These are phyloP conservation scores for Salix dunnii DNA, from an alignment of 345 rosid genomes.

Conservation along the genomic window DNA sequence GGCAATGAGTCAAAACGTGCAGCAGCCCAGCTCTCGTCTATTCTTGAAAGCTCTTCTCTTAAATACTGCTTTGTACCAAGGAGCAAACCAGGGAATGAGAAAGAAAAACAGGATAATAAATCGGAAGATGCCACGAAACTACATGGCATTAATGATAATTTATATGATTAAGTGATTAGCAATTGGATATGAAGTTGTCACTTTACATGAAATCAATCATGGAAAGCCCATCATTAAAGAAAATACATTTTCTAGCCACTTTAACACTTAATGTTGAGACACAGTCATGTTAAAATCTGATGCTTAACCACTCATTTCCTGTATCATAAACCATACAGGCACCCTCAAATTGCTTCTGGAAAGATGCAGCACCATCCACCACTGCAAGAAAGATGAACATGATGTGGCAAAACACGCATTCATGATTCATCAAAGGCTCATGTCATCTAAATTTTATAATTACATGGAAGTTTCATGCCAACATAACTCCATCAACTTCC, in stretches of 20 bases:
- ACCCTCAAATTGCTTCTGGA: neutral
- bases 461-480: neutral
- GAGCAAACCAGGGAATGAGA: conserved; percentile 21
- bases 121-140: neutral
- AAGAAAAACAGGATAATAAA: neutral
- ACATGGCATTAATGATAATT: neutral
- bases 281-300: neutral
- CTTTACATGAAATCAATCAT: neutral
- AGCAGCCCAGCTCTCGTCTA: conserved; percentile 89
- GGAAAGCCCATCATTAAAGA: neutral
- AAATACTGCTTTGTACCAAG: conserved; percentile 56
- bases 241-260: neutral
- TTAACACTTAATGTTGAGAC: neutral
- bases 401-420: neutral
- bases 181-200: neutral
- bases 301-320: neutral
- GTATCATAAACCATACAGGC: too few relatives aligned
- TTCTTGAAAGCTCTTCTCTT: conserved; percentile 70
- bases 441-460: neutral
- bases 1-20: conserved; percentile 97
- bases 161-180: neutral
- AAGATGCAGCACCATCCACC: neutral
- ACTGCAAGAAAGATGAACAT: neutral
- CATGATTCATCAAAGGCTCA: neutral
- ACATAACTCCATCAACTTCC: neutral